A percentile compares a stretch with the other conserved stretches of the same genome.
Conservation (phyloP, 169 alveolate species). For the Plasmodium ovale region DNA sequence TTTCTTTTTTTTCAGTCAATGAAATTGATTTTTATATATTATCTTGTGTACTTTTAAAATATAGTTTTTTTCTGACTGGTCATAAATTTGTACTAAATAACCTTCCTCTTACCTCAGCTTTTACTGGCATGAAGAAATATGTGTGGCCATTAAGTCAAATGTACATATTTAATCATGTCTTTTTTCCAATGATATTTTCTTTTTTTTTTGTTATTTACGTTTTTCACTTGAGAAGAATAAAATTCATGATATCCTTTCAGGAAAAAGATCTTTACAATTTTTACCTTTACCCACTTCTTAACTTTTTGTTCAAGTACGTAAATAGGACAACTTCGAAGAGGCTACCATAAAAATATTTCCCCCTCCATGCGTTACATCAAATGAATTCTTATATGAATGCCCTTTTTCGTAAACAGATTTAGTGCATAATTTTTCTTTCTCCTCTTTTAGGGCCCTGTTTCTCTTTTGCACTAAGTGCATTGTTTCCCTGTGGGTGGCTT, state of each 20-base stretch:
- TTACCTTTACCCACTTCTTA: slow-evolving; percentile 54
- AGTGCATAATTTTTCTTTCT: slow-evolving; percentile 18
- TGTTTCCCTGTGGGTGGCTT: slow-evolving; percentile 38
- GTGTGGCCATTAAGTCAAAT: slow-evolving; percentile 62
- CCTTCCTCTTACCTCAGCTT: slow-evolving; percentile 35
- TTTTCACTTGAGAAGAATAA: slow-evolving; percentile 45
- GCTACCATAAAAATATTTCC: no score
- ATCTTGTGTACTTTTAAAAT: slow-evolving; percentile 50
- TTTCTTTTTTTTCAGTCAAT: slow-evolving; percentile 34
- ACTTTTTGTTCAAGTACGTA: slow-evolving; percentile 55
- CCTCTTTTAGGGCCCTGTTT: slow-evolving; percentile 15
- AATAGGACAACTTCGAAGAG: neutral
- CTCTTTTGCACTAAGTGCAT: slow-evolving; percentile 20
- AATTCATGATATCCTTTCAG: slow-evolving; percentile 19
- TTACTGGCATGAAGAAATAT: slow-evolving; percentile 43
- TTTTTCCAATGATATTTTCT: slow-evolving; percentile 44
- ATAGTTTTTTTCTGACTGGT: slow-evolving; percentile 62
- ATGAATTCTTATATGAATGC: neutral
- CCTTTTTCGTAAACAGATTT: neutral
- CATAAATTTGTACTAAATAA: slow-evolving; percentile 40
- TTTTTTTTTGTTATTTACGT: slow-evolving; percentile 28
- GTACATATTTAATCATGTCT: slow-evolving; percentile 37
- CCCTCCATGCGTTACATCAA: neutral
- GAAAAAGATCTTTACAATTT: slow-evolving; percentile 34
- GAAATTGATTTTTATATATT: slow-evolving; percentile 56